These are phyloP conservation scores for Apiospora kogelbergensis DNA, from an alignment of 2,329 filamentous ascomycete species.

Conservation along the genomic window DNA sequence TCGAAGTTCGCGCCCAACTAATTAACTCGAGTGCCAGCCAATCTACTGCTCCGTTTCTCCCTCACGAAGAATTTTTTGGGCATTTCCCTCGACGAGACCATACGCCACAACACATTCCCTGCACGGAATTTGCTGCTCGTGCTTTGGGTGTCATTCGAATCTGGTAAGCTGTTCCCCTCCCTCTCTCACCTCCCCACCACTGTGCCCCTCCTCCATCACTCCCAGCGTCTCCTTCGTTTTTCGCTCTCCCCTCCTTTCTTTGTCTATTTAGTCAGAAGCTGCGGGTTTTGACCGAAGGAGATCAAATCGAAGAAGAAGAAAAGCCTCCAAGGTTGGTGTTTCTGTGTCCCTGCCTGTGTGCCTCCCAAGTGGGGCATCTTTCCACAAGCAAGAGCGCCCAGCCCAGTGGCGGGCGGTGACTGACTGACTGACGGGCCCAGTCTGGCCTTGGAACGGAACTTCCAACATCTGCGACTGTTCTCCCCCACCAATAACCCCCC, in stretches of 20 bases:
- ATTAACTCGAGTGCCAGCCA: neutral
- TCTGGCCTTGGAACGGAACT: neutral
- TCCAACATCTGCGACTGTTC: neutral
- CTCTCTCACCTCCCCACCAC: neutral
- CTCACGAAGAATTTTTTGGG: neutral
- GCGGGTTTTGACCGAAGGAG: neutral
- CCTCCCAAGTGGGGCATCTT: neutral
- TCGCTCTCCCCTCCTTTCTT: neutral
- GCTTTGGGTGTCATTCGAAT: neutral
- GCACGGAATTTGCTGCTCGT: neutral
- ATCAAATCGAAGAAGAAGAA: neutral
- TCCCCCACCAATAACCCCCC: neutral
- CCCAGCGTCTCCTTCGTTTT: neutral
- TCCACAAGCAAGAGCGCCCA: neutral
- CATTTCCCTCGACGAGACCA: neutral
- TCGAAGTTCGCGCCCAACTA: neutral
- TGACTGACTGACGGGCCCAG: neutral
- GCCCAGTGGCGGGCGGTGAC: conserved; percentile 2
- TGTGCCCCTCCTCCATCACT: neutral
- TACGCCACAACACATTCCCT: neutral
- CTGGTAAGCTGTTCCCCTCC: neutral
- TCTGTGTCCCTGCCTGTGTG: neutral
- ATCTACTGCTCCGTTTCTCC: neutral
- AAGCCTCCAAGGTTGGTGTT: neutral
- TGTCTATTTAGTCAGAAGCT: neutral